Evolutionary conservation across 2,329 filamentous ascomycete species (phyloP), one percentile per base, ranked within the genome.

Genomic region (Colletotrichum godetiae): DNA sequence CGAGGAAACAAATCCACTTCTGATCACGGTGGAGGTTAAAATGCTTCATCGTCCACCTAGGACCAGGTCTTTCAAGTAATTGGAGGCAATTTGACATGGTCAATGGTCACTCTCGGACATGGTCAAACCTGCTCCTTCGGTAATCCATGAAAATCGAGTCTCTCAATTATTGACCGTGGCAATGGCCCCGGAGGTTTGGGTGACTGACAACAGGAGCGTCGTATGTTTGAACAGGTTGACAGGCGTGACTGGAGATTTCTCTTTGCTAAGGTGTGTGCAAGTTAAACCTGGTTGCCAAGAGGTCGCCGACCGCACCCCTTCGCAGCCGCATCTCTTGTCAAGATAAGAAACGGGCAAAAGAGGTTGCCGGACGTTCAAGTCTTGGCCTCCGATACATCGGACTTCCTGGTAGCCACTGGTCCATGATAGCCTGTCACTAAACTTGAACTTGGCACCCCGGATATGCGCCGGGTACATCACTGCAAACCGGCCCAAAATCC

Each of bases 381-480:
- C 11, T 13, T 27, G 11, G 13, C 22, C 52, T 24, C 52, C 24
- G 52, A 55, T 55, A 24, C 11, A 55, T 55, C 52, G 13, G 52
- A 55, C 13, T 10, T 8, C 12, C 42, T 49, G 19, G 33, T 24
- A 4, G 27, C 33, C 6, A 10, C 10, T 12, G 15, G 3, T 3
- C 33, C 6, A 22, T 49, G 42, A n/a, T 49, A 49, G 42, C 19
- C 42, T n/a, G 27, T 42, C 57, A 24, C 22, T 29, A 27, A 22
- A 3, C 33, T 22, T 37, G 15, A 60, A 27, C 12, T 7, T 8
- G 29, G 15, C 29, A 19, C 10, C 13, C 29, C 60, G 42, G 60
- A 63, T 35, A 63, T 63, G 46, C 29, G 27, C 46, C 64, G 35
- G 46, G 13, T 24, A 72, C 68, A 61, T 57, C 63, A 61, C 27